These are phyloP conservation scores for Aristolochia fimbriata DNA, from an alignment of 164 flowering plant species.

Conservation along the genomic window DNA sequence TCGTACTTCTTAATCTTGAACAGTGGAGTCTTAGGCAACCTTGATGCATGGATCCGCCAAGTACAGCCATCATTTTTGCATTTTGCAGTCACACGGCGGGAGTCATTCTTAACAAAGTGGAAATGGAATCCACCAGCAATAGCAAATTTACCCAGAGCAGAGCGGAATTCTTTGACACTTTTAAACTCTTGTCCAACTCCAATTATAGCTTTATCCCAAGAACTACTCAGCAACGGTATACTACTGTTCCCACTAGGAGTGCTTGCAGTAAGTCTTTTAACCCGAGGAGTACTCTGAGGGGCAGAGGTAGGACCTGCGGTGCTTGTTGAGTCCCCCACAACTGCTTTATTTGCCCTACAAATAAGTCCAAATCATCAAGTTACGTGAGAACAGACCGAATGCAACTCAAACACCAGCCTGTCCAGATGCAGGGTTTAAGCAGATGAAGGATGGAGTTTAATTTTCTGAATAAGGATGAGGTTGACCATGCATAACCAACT, in stretches of 20 bases:
- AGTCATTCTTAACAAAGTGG: conserved; percentile 53
- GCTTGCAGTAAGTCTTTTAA: not conserved
- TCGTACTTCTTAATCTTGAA: conserved; percentile 51
- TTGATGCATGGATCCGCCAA: conserved; percentile 73
- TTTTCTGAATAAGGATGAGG: too few relatives aligned
- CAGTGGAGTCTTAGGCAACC: conserved; percentile 41
- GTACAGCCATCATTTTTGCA: conserved; percentile 61
- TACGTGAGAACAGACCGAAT: too few relatives aligned
- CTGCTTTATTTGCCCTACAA: conserved; percentile 3
- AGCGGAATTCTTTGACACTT: conserved; percentile 61
- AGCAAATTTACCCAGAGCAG: conserved; percentile 63
- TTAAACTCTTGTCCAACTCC: conserved; percentile 71
- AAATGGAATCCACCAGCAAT: conserved; percentile 61
- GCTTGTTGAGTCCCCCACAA: conserved; percentile 4
- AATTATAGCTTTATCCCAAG: conserved; percentile 52
- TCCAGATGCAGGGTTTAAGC: too few relatives aligned
- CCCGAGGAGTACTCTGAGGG: not conserved
- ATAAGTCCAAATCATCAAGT: too few relatives aligned
- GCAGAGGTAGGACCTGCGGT: conserved; percentile 3
- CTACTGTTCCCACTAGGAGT: conserved; percentile 4
- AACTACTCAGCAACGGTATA: conserved; percentile 23
- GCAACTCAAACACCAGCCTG: too few relatives aligned
- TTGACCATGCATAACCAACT: too few relatives aligned
- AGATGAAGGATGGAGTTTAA: too few relatives aligned
- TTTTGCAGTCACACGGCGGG: conserved; percentile 51